phyloP scores from a whole-genome alignment of 192 early-diverging fungal genomes.

The Coemansia sp. region DNA sequence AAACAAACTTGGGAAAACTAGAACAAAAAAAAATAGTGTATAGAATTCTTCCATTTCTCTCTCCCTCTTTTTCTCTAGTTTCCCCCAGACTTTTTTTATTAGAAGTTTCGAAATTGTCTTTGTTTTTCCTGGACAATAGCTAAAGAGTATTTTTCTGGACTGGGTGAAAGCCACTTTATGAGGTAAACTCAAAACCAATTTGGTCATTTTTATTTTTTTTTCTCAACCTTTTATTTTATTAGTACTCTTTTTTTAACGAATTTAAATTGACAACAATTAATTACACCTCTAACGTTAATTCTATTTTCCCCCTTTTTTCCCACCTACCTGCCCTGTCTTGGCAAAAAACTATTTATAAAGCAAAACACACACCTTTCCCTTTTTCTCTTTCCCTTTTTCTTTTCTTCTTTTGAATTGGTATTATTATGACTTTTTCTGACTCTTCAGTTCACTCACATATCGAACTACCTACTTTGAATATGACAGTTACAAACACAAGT shows the following conservation, averaged over 20 bases:
- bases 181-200: neutral
- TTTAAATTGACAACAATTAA: neutral
- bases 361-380: neutral
- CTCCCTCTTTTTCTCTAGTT: neutral
- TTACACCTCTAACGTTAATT: neutral
- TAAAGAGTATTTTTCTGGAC: neutral
- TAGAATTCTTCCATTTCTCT: neutral
- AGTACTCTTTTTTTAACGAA: neutral
- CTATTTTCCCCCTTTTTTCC: neutral
- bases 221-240: neutral
- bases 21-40: neutral
- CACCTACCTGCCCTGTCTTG: neutral
- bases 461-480: constrained; percentile 1
- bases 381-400: neutral
- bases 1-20: too few species aligned
- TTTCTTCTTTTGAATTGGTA: neutral
- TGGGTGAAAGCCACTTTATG: neutral
- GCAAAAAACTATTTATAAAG: neutral
- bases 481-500: neutral
- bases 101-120: neutral
- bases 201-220: neutral
- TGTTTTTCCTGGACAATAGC: neutral
- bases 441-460: neutral
- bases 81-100: constrained; percentile 1
- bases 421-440: neutral